A percentile compares a stretch with the other conserved stretches of the same genome.
Conservation (phyloP, 306 rosid species). For the Vigna trinervia region DNA sequence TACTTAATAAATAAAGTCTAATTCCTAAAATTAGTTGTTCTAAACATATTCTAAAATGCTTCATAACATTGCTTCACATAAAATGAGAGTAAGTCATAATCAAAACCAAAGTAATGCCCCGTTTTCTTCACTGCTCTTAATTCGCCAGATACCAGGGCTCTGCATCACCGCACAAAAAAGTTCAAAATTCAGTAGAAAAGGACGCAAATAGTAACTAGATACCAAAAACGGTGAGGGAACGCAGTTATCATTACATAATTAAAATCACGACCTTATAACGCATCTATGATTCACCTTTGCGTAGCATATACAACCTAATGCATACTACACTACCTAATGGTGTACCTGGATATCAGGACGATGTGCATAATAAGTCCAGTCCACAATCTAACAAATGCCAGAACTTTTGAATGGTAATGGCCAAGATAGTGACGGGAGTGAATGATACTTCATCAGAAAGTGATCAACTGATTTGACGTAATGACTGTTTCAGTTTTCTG, state of each 20-base stretch:
- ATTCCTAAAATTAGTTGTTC: background rate
- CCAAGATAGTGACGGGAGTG: slow-evolving; percentile 34
- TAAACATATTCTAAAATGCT: slow-evolving; percentile 9
- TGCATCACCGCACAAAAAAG: slow-evolving; percentile 17
- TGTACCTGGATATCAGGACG: slow-evolving; percentile 10
- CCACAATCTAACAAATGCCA: slow-evolving; percentile 32
- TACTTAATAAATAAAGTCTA: background rate
- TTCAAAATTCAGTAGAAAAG: background rate
- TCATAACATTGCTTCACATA: slow-evolving; percentile 2
- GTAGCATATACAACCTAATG: slow-evolving; percentile 36
- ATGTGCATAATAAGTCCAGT: background rate
- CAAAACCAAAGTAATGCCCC: slow-evolving; percentile 2
- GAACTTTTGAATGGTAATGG: slow-evolving; percentile 31
- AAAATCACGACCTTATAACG: slow-evolving; percentile 20
- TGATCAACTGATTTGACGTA: slow-evolving; percentile 6
- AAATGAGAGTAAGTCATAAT: background rate
- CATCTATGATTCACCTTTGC: slow-evolving; percentile 27
- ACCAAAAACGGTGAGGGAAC: slow-evolving; percentile 25
- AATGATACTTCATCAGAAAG: slow-evolving; percentile 32
- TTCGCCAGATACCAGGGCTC: background rate
- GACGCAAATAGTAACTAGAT: slow-evolving; percentile 12
- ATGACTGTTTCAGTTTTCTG: slow-evolving; percentile 25
- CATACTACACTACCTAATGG: slow-evolving; percentile 38
- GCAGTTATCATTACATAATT: slow-evolving; percentile 24
- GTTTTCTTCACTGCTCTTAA: slow-evolving; percentile 8